Percentiles rank a stretch among this genome's conserved stretches.
phyloP scores from a whole-genome alignment of 306 rosid species.

The Hylodesmum podocarpum region DNA sequence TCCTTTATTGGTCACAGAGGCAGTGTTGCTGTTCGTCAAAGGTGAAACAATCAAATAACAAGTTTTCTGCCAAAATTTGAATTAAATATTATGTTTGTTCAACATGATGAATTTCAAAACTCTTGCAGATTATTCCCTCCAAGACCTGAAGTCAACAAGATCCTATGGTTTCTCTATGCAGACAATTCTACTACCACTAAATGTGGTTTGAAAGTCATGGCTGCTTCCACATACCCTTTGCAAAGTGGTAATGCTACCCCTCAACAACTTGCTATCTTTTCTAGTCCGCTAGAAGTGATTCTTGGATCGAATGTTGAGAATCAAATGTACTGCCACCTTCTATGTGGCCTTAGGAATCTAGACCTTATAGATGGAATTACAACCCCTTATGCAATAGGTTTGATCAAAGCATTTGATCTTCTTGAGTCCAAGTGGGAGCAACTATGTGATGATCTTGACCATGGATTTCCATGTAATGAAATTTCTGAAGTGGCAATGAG shows the following conservation, averaged over 20 bases:
- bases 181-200: slow-evolving; percentile 52
- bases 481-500: slow-evolving; percentile 50
- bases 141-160: slow-evolving; percentile 47
- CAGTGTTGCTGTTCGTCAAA: slow-evolving; percentile 43
- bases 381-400: slow-evolving; percentile 58
- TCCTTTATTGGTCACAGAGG: slow-evolving; percentile 50
- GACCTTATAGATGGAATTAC: slow-evolving; percentile 47
- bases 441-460: slow-evolving; percentile 54
- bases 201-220: slow-evolving; percentile 66
- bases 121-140: slow-evolving; percentile 55
- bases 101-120: not conserved
- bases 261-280: slow-evolving; percentile 31
- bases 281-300: slow-evolving; percentile 62
- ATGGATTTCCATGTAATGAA: slow-evolving; percentile 48
- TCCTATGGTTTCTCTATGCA: slow-evolving; percentile 56
- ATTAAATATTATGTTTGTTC: not conserved
- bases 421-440: slow-evolving; percentile 61
- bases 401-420: slow-evolving; percentile 41
- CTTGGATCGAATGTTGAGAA: slow-evolving; percentile 59
- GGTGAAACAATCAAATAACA: slow-evolving; percentile 32
- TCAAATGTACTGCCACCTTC: slow-evolving; percentile 72
- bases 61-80: not conserved
- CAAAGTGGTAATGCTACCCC: slow-evolving; percentile 44
- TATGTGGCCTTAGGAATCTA: slow-evolving; percentile 54
- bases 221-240: slow-evolving; percentile 65